Percentiles rank a stretch among this genome's conserved stretches.
phyloP scores from a whole-genome alignment of 345 rosid genomes.

The Laguncularia racemosa region DNA sequence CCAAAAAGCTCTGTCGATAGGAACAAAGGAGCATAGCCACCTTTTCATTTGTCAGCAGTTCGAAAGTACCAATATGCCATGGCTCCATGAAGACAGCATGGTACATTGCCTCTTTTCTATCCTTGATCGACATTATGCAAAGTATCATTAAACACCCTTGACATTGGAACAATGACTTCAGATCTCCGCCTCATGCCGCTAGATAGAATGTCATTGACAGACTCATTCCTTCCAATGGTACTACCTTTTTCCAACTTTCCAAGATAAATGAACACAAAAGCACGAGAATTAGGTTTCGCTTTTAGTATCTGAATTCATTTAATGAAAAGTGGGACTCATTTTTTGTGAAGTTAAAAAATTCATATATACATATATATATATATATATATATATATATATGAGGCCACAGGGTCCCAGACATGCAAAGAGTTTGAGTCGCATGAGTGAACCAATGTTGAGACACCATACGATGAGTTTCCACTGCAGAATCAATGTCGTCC shows the following conservation, averaged over 20 bases:
- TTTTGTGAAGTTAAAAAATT: too few relatives aligned
- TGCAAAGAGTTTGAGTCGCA: constrained; percentile 91
- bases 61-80: constrained; percentile 73
- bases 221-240: constrained; percentile 72
- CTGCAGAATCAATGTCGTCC: constrained; percentile 60
- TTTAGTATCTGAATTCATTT: neutral
- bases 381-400: constrained; percentile 31
- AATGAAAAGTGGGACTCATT: too few relatives aligned
- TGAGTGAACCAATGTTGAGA: constrained; percentile 94
- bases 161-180: constrained; percentile 76
- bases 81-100: constrained; percentile 87
- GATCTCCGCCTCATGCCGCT: constrained; percentile 84
- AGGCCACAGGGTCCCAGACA: constrained; percentile 86
- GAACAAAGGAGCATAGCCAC: constrained; percentile 29
- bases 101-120: constrained; percentile 86
- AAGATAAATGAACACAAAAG: neutral
- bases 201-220: constrained; percentile 88
- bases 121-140: constrained; percentile 87
- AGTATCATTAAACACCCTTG: constrained; percentile 74
- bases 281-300: neutral
- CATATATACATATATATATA: too few relatives aligned
- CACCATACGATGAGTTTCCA: constrained; percentile 81
- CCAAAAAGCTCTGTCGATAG: too few relatives aligned
- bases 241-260: constrained; percentile 80
- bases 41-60: constrained; percentile 62